Conservation (phyloP, 1,139 yeast species). For the Taiozyma sp. region DNA sequence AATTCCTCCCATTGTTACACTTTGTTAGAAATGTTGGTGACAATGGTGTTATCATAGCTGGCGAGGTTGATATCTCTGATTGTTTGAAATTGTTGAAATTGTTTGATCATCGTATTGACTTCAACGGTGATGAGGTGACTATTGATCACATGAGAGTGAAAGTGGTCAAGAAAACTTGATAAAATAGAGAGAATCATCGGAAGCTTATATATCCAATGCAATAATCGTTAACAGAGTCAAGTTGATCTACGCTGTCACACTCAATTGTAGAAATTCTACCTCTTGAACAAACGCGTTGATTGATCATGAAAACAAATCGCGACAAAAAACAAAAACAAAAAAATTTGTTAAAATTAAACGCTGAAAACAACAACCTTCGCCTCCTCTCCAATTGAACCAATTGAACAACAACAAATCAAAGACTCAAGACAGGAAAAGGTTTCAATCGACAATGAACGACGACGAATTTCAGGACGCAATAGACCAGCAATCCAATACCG, state of each 20-base stretch:
- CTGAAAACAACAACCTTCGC: not conserved
- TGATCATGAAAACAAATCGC: not conserved
- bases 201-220: too few relatives aligned
- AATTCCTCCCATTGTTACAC: not conserved
- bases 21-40: not conserved
- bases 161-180: not conserved
- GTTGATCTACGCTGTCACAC: too few relatives aligned
- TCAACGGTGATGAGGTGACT: not conserved
- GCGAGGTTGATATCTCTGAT: not conserved
- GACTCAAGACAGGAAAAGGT: not conserved
- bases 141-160: not conserved
- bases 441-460: not conserved
- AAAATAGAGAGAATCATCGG: too few relatives aligned
- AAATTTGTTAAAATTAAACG: not conserved
- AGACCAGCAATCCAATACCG: not conserved
- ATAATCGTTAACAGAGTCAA: too few relatives aligned
- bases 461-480: not conserved
- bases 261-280: too few relatives aligned
- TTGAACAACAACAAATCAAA: not conserved
- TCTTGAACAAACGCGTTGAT: too few relatives aligned
- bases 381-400: too few relatives aligned
- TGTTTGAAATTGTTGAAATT: not conserved
- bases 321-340: not conserved
- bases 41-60: constrained; percentile 3
- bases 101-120: not conserved